Evolutionary conservation across 1,284 basidiomycete species (phyloP).

Genomic region (Anthracocystis walkeri): DNA sequence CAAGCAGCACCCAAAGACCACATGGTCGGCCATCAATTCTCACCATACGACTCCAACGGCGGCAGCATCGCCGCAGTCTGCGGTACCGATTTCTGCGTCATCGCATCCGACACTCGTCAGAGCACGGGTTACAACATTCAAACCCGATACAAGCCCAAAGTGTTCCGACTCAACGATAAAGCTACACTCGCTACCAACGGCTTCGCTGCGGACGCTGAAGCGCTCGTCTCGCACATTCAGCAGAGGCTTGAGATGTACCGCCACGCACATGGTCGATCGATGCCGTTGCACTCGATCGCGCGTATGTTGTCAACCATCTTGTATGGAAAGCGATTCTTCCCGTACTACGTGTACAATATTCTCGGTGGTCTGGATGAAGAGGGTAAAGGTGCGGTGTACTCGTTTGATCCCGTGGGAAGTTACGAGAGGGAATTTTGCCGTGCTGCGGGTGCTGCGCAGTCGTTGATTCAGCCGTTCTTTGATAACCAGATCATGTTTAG

Average conservation of each 20-base stretch:
- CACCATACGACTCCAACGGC: conserved; percentile 67
- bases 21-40: conserved; percentile 65
- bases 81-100: conserved; percentile 67
- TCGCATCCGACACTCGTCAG: conserved; percentile 68
- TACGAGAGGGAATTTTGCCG: conserved; percentile 68
- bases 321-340: conserved; percentile 69
- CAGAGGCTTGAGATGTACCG: conserved; percentile 67
- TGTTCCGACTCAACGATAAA: conserved; percentile 67
- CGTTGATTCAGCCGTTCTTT: conserved; percentile 68
- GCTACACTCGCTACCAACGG: conserved; percentile 68
- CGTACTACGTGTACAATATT: conserved; percentile 70
- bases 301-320: conserved; percentile 68
- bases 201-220: conserved; percentile 68
- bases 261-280: conserved; percentile 64
- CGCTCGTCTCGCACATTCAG: conserved; percentile 61
- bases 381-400: conserved; percentile 68
- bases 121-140: conserved; percentile 69
- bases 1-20: conserved; percentile 39
- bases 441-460: conserved; percentile 67
- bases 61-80: conserved; percentile 68
- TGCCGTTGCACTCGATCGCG: conserved; percentile 67
- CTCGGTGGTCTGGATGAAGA: conserved; percentile 68
- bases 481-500: conserved; percentile 69
- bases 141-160: conserved; percentile 69
- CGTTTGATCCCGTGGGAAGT: conserved; percentile 68